phyloP scores from a whole-genome alignment of 345 rosid genomes.

The Streptanthus diversifolius region DNA sequence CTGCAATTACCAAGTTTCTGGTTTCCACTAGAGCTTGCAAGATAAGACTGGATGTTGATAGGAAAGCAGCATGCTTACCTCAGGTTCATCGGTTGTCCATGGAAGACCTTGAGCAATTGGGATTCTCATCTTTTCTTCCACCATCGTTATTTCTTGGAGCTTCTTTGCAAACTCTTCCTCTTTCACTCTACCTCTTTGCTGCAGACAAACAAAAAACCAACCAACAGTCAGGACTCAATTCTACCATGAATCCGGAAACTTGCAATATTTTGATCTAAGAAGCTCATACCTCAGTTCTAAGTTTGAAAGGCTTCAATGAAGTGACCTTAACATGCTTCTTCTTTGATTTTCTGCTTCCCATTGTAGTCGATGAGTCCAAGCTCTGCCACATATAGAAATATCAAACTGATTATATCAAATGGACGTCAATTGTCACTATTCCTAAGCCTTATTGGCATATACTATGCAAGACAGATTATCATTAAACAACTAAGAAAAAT shows the following conservation, averaged over 20 bases:
- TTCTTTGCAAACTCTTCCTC: slow-evolving; percentile 82
- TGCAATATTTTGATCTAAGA: background rate
- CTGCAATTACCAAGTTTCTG: background rate
- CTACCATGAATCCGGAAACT: background rate
- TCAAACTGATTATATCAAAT: background rate
- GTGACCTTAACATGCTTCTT: slow-evolving; percentile 65
- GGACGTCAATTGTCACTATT: background rate
- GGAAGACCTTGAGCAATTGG: slow-evolving; percentile 97
- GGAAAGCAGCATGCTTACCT: slow-evolving; percentile 38
- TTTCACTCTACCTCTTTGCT: slow-evolving; percentile 88
- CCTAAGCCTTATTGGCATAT: background rate
- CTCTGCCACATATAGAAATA: slow-evolving; percentile 44
- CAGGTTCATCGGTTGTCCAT: slow-evolving; percentile 94
- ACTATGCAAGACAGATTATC: background rate
- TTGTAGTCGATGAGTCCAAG: slow-evolving; percentile 60
- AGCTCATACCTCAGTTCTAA: slow-evolving; percentile 77
- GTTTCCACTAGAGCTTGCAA: background rate
- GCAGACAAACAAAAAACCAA: slow-evolving; percentile 15
- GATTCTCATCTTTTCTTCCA: slow-evolving; percentile 64
- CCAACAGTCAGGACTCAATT: slow-evolving; percentile 6
- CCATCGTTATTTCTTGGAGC: slow-evolving; percentile 59
- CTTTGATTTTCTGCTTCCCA: slow-evolving; percentile 67
- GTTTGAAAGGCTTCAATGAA: slow-evolving; percentile 67
- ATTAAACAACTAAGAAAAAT: background rate
- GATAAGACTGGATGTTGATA: background rate